These are phyloP conservation scores for Saksenaea oblongispora DNA, from an alignment of 371 early-diverging fungal species.

Conservation along the genomic window DNA sequence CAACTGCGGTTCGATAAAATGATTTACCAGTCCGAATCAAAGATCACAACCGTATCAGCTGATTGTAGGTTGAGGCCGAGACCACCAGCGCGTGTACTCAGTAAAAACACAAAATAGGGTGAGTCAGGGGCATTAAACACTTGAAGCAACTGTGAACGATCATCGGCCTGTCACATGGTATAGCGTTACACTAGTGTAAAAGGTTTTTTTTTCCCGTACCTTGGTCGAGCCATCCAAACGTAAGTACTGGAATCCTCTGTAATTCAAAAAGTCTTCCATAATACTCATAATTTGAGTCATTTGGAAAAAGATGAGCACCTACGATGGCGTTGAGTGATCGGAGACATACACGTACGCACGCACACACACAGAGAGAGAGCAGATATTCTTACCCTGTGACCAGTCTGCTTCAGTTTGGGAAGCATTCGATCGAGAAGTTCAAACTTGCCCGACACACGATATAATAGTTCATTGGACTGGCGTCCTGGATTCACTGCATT, in stretches of 20 bases:
- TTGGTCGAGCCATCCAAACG: conserved; percentile 98
- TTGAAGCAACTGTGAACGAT: conserved; percentile 81
- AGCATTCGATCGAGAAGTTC: conserved; percentile 96
- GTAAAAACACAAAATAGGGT: conserved; percentile 90
- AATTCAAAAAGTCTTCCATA: conserved; percentile 92
- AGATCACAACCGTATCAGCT: conserved; percentile 99
- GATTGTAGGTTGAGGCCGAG: conserved; percentile 98
- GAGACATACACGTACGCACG: no score
- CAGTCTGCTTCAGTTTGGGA: conserved; percentile 85
- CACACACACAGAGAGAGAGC: no score
- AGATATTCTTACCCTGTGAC: conserved; percentile 81
- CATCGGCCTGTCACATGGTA: conserved; percentile 55
- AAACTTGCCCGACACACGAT: conserved; percentile 94
- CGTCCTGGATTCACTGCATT: conserved; percentile 65
- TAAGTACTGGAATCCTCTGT: conserved; percentile 76
- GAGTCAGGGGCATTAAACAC: conserved; percentile 84
- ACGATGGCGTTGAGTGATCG: no score
- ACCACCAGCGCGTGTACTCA: conserved; percentile 99
- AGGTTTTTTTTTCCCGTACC: conserved; percentile 6
- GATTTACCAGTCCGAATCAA: conserved; percentile 94
- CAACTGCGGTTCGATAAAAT: no score
- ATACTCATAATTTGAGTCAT: conserved; percentile 98
- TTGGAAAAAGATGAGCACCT: conserved; percentile 98
- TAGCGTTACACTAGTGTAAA: neutral
- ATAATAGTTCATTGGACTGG: conserved; percentile 59